Percentiles rank a stretch among this genome's conserved stretches.
Evolutionary conservation across 306 rosid species (phyloP).

Genomic region (Cajanus cajan): DNA sequence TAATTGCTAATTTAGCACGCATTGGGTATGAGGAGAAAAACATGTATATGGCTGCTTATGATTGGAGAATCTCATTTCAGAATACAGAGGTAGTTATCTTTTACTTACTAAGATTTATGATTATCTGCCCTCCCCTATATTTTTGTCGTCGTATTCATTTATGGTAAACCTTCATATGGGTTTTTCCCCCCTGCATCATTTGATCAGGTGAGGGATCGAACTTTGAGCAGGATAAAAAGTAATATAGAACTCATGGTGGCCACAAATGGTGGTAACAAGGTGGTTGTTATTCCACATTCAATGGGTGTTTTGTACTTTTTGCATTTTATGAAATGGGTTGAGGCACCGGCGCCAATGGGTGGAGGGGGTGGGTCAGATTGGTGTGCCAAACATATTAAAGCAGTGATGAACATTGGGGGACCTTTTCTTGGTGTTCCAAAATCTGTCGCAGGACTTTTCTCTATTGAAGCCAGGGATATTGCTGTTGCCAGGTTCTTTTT

Average conservation of each 20-base stretch:
- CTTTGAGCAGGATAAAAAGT: constrained; percentile 74
- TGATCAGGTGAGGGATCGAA: constrained; percentile 70
- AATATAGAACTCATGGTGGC: constrained; percentile 82
- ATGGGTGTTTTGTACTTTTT: constrained; percentile 85
- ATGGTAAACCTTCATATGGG: constrained; percentile 9
- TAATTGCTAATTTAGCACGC: constrained; percentile 88
- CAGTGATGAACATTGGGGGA: constrained; percentile 77
- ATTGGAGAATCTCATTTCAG: constrained; percentile 86
- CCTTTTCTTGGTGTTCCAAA: constrained; percentile 90
- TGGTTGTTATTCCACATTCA: constrained; percentile 82
- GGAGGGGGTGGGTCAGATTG: constrained; percentile 88
- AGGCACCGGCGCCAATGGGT: constrained; percentile 76
- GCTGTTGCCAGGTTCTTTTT: constrained; percentile 76
- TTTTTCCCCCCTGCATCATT: constrained; percentile 28
- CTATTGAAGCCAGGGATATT: constrained; percentile 77
- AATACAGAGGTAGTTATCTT: constrained; percentile 69
- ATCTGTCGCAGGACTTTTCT: constrained; percentile 77
- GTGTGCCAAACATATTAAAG: constrained; percentile 83
- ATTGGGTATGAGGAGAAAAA: constrained; percentile 87
- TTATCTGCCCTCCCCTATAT: not conserved
- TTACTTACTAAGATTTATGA: constrained; percentile 5
- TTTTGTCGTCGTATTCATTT: not conserved
- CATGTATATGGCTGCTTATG: constrained; percentile 91
- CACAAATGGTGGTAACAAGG: constrained; percentile 72
- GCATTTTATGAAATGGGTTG: constrained; percentile 94